phyloP scores from a whole-genome alignment of 208 protist species.

The Trypanosoma boissoni region DNA sequence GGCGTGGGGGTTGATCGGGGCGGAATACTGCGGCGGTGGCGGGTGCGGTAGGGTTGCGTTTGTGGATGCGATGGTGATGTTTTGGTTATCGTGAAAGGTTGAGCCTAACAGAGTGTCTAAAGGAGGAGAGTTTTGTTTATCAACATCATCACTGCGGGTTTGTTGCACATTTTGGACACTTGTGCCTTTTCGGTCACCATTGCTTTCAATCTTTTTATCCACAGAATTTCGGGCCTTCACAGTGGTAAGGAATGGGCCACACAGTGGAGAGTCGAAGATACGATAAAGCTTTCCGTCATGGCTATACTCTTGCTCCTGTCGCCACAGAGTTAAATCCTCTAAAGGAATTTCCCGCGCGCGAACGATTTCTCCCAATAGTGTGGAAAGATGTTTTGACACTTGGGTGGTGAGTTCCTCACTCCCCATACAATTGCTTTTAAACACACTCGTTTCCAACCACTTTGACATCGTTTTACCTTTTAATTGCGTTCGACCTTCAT shows the following conservation, averaged over 20 bases:
- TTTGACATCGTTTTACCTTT: constrained; percentile 39
- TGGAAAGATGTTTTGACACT: constrained; percentile 40
- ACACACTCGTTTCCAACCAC: constrained; percentile 35
- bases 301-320: constrained; percentile 38
- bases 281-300: constrained; percentile 70
- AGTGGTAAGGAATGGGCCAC: constrained; percentile 68
- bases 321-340: constrained; percentile 35
- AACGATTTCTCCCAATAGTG: constrained; percentile 58
- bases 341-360: constrained; percentile 45
- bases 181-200: not conserved
- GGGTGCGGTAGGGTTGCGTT: too few relatives aligned
- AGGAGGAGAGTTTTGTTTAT: too few relatives aligned
- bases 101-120: too few relatives aligned
- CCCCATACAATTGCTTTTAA: constrained; percentile 37
- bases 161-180: constrained; percentile 8
- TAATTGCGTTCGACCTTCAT: constrained; percentile 35
- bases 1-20: constrained; percentile 2
- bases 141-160: not conserved
- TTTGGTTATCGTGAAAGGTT: too few relatives aligned
- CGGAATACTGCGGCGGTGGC: constrained; percentile 12
- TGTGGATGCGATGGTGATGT: too few relatives aligned
- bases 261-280: constrained; percentile 61
- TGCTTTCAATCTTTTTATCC: constrained; percentile 1
- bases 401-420: constrained; percentile 30
- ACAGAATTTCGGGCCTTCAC: constrained; percentile 32